A percentile compares a stretch with the other conserved stretches of the same genome.
These are phyloP conservation scores for Scutellaria barbata DNA, from an alignment of 257 asterid genomes.

Conservation along the genomic window DNA sequence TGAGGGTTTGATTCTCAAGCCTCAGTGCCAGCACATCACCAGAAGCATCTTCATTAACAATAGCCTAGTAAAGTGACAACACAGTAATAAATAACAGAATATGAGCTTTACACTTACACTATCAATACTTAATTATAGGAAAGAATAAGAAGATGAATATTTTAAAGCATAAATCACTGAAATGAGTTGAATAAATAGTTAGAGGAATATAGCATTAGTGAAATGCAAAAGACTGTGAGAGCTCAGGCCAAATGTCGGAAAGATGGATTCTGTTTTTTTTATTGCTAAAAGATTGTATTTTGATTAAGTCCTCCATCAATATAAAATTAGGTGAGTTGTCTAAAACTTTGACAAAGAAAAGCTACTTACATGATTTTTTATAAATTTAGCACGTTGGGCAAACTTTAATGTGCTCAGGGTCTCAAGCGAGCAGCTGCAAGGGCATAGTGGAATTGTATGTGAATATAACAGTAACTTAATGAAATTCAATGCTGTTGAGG, in stretches of 20 bases:
- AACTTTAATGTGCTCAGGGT: slow-evolving; percentile 87
- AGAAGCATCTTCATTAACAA: slow-evolving; percentile 37
- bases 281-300: background rate
- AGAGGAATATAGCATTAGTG: background rate
- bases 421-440: slow-evolving; percentile 77
- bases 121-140: background rate
- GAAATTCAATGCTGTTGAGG: background rate
- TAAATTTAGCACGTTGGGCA: slow-evolving; percentile 88
- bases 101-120: background rate
- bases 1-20: slow-evolving; percentile 37
- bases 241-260: background rate
- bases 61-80: slow-evolving; percentile 27
- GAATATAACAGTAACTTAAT: slow-evolving; percentile 20
- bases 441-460: slow-evolving; percentile 27
- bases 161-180: background rate
- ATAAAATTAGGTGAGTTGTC: background rate
- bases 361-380: slow-evolving; percentile 71
- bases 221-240: background rate
- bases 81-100: background rate
- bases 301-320: background rate
- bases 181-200: background rate
- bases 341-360: background rate
- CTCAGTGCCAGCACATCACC: slow-evolving; percentile 39
- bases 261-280: background rate
- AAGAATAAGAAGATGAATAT: background rate